phyloP scores from a whole-genome alignment of 2,329 filamentous ascomycete genomes.

The Epichloe scottii region DNA sequence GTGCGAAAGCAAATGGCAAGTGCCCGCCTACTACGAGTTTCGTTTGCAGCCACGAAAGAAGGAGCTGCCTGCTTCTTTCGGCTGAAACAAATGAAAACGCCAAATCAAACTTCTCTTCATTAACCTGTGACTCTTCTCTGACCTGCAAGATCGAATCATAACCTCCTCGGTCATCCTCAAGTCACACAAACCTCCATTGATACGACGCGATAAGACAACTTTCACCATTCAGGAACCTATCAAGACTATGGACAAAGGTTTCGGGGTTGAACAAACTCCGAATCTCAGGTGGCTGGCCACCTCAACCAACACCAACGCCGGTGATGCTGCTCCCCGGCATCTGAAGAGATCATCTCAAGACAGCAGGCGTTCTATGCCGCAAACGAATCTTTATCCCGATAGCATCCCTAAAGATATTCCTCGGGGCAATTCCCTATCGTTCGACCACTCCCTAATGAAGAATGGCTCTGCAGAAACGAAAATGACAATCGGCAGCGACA shows the following conservation, averaged over 20 bases:
- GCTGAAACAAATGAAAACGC: neutral
- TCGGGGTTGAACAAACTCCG: neutral
- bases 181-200: neutral
- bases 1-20: neutral
- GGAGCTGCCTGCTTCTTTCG: neutral
- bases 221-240: neutral
- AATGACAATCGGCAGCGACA: neutral
- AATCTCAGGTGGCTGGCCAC: neutral
- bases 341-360: neutral
- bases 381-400: neutral
- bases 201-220: neutral
- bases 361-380: neutral
- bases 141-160: too few species aligned
- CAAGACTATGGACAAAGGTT: neutral
- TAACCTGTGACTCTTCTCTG: too few species aligned
- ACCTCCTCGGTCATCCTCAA: neutral
- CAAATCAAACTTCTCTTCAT: too few species aligned
- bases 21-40: neutral
- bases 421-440: neutral
- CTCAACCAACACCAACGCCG: neutral
- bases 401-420: neutral
- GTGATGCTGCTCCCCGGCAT: neutral
- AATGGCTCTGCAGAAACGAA: neutral
- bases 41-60: neutral
- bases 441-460: neutral